Conservation (phyloP, 345 rosid genomes). For the Eucalyptus pauciflora region DNA sequence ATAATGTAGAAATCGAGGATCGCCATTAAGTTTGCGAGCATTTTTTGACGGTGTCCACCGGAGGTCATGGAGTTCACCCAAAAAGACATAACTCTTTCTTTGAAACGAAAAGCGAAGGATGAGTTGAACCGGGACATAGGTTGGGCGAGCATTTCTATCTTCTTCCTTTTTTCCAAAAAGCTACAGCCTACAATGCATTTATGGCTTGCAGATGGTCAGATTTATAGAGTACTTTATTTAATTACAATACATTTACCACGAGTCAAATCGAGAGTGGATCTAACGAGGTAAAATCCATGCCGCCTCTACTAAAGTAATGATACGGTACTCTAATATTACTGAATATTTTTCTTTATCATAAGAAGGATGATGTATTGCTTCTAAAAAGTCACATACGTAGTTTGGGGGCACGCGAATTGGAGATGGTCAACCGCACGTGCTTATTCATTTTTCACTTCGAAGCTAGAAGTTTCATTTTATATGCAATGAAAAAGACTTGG, state of each 20-base stretch:
- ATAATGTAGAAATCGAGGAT: neutral
- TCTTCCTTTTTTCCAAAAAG: neutral
- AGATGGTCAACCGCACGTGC: neutral
- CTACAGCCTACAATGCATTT: neutral
- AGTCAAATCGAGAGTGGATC: neutral
- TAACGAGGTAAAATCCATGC: fast-evolving
- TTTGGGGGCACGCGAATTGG: neutral
- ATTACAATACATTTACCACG: neutral
- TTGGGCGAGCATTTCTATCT: neutral
- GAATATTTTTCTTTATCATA: neutral
- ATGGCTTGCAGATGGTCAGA: neutral
- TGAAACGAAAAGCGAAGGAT: neutral
- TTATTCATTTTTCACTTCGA: neutral
- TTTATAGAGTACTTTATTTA: neutral
- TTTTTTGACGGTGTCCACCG: no score
- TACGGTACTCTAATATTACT: neutral
- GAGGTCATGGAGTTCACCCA: no score
- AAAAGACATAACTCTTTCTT: neutral
- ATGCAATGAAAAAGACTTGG: neutral
- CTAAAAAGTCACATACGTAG: neutral
- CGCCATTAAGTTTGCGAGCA: no score
- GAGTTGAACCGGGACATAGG: neutral
- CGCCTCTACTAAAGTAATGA: neutral
- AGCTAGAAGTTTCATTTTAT: neutral
- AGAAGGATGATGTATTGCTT: neutral